Evolutionary conservation across 345 rosid species (phyloP).

Genomic region (Euphorbia pulcherrima): DNA sequence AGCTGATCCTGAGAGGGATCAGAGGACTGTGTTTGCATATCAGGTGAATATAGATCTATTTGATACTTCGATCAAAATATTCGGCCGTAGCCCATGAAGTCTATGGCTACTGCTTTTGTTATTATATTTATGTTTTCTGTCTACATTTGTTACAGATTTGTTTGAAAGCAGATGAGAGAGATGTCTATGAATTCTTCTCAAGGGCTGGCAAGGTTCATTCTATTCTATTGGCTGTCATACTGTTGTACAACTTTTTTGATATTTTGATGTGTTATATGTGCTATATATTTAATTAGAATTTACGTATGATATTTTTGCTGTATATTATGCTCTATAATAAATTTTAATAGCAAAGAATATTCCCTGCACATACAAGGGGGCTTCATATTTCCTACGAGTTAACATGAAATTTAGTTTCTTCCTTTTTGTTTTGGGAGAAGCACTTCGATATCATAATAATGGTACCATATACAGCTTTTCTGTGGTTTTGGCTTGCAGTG

Average conservation of each 20-base stretch:
- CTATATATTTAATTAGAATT: not conserved
- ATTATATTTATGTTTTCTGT: slow-evolving; percentile 12
- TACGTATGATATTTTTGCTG: not conserved
- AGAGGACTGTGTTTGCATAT: slow-evolving; percentile 97
- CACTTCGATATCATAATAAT: not conserved
- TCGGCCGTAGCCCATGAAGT: not conserved
- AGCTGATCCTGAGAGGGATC: slow-evolving; percentile 98
- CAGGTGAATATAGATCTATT: slow-evolving; percentile 47
- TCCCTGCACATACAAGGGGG: not conserved
- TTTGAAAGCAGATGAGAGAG: slow-evolving; percentile 92
- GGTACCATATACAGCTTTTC: not conserved
- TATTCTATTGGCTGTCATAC: not conserved
- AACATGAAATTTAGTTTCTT: not conserved
- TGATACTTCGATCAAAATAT: not conserved
- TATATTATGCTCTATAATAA: not conserved
- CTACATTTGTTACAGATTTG: slow-evolving; percentile 47
- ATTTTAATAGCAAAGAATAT: not conserved
- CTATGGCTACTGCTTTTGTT: not conserved
- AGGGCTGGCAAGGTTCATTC: slow-evolving; percentile 91
- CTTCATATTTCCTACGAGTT: not conserved
- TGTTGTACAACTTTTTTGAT: not conserved
- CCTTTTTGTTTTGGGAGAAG: slow-evolving; percentile 2
- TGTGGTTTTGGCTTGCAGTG: not conserved
- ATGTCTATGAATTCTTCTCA: slow-evolving; percentile 88
- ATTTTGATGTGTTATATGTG: not conserved